A percentile compares a stretch with the other conserved stretches of the same genome.
phyloP scores from a whole-genome alignment of 1,284 basidiomycete species.

The Sporisorium iseilematis-ciliati region DNA sequence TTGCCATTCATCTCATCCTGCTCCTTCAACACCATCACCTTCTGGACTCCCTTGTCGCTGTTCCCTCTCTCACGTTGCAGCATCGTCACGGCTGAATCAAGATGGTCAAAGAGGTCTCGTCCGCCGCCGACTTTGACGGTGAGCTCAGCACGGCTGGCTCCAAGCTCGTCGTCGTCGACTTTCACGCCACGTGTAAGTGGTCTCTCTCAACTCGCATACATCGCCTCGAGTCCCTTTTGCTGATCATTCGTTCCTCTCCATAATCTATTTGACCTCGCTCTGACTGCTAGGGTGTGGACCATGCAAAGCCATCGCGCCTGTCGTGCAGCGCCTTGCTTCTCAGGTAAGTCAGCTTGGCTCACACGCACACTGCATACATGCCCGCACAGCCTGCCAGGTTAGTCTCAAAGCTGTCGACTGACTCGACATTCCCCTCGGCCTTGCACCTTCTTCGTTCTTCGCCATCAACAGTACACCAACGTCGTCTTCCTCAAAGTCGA shows the following conservation, averaged over 20 bases:
- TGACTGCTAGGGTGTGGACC: slow-evolving; percentile 44
- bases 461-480: slow-evolving; percentile 26
- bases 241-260: neutral
- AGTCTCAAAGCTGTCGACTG: neutral
- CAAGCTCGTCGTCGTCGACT: slow-evolving; percentile 55
- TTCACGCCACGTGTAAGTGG: slow-evolving; percentile 51
- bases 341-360: slow-evolving; percentile 21
- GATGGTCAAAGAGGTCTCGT: slow-evolving; percentile 51
- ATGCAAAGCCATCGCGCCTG: slow-evolving; percentile 48
- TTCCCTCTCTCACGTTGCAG: neutral
- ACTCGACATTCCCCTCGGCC: neutral
- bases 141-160: slow-evolving; percentile 42
- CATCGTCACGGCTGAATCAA: slow-evolving; percentile 7
- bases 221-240: neutral
- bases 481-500: slow-evolving; percentile 70
- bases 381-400: neutral
- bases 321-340: slow-evolving; percentile 38
- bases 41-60: neutral
- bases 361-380: neutral
- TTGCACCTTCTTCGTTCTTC: slow-evolving; percentile 7
- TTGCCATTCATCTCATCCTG: too few relatives aligned
- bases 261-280: neutral
- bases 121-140: slow-evolving; percentile 43
- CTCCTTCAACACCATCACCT: too few relatives aligned
- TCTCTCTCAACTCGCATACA: neutral